Conservation (phyloP, 208 protist genomes). For the Trypanosoma conorhini region DNA sequence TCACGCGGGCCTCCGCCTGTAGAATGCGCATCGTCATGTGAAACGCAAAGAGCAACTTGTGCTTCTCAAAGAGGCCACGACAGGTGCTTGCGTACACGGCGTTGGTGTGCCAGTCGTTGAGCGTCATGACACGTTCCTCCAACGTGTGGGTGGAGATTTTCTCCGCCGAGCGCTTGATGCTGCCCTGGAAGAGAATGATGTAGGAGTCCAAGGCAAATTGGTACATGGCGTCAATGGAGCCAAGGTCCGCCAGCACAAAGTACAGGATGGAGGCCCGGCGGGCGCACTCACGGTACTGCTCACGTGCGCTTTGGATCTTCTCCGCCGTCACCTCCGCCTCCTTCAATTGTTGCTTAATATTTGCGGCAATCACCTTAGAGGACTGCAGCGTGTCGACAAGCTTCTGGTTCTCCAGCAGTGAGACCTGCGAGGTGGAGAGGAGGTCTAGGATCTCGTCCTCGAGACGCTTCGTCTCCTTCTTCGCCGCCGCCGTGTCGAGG, state of each 20-base stretch:
- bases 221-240: conserved; percentile 98
- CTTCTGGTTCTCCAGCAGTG: conserved; percentile 97
- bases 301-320: conserved; percentile 96
- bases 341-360: conserved; percentile 94
- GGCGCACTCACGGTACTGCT: conserved; percentile 97
- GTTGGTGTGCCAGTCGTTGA: conserved; percentile 98
- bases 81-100: conserved; percentile 98
- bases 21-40: conserved; percentile 98
- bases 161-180: conserved; percentile 94
- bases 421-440: conserved; percentile 91
- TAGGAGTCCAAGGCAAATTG: conserved; percentile 99
- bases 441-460: conserved; percentile 98
- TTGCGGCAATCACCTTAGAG: conserved; percentile 96
- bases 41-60: conserved; percentile 99
- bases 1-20: conserved; percentile 86
- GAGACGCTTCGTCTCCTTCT: conserved; percentile 95
- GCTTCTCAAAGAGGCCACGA: conserved; percentile 98
- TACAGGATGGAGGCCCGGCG: conserved; percentile 96
- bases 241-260: conserved; percentile 98
- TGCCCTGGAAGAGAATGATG: conserved; percentile 96
- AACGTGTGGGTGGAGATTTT: conserved; percentile 86
- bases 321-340: conserved; percentile 94
- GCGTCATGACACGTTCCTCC: conserved; percentile 92
- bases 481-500: conserved; percentile 91
- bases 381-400: conserved; percentile 97